phyloP scores from a whole-genome alignment of 306 rosid species.

The Vigna angularis region DNA sequence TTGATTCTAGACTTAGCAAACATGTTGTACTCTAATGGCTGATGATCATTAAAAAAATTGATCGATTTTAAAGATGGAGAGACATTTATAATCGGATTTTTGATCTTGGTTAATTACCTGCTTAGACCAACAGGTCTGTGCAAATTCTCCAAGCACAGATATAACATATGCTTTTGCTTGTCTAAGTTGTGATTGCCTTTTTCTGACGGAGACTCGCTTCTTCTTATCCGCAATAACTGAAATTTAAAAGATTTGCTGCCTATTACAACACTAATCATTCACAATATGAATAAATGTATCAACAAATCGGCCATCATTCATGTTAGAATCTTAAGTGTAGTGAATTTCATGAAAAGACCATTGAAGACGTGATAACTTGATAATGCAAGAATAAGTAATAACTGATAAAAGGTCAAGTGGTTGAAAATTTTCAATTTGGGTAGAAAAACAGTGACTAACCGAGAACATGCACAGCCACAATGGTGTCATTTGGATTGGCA shows the following conservation, averaged over 20 bases:
- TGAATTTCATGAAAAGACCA: neutral
- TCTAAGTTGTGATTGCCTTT: constrained; percentile 69
- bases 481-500: constrained; percentile 80
- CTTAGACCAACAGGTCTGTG: constrained; percentile 68
- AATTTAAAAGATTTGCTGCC: constrained; percentile 19
- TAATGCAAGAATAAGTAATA: neutral
- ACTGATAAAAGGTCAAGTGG: constrained; percentile 1
- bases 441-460: constrained; percentile 58
- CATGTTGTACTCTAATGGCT: constrained; percentile 2
- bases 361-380: neutral
- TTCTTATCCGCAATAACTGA: constrained; percentile 60
- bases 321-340: neutral
- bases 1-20: constrained; percentile 10
- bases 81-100: constrained; percentile 1
- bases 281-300: neutral
- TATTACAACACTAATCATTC: constrained; percentile 13
- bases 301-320: neutral
- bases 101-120: constrained; percentile 59
- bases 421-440: neutral
- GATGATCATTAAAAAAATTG: neutral
- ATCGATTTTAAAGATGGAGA: constrained; percentile 1
- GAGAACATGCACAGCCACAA: constrained; percentile 83
- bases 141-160: constrained; percentile 90
- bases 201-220: constrained; percentile 49
- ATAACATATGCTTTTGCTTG: constrained; percentile 86